Conservation (phyloP, 495 filamentous ascomycete species). For the Amphirosellinia nigrospora region DNA sequence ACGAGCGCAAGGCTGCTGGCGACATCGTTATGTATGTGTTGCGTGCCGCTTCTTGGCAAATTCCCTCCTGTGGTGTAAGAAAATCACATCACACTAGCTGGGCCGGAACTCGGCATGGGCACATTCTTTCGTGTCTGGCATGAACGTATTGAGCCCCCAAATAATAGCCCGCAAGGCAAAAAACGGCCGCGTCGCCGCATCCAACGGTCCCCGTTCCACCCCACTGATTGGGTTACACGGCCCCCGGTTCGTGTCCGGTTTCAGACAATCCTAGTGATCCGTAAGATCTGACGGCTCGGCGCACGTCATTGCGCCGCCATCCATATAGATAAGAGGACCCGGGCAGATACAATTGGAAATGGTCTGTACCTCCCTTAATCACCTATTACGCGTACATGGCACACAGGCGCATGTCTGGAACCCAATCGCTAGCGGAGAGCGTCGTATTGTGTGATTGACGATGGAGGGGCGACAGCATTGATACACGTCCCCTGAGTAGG, state of each 20-base stretch:
- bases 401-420: not conserved
- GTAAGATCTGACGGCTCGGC: conserved; percentile 9
- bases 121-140: not conserved
- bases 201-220: not conserved
- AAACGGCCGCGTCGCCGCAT: not conserved
- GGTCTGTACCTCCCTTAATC: not conserved
- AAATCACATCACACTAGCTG: not conserved
- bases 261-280: conserved; percentile 5
- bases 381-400: not conserved
- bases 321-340: not conserved
- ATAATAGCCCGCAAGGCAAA: not conserved
- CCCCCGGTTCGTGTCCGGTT: not conserved
- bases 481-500: not conserved
- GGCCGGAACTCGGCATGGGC: conserved; percentile 5
- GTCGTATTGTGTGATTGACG: not conserved
- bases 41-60: conserved; percentile 7
- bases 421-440: not conserved
- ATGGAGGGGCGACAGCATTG: too few relatives aligned
- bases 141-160: not conserved
- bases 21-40: conserved; percentile 6
- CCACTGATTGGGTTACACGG: conserved; percentile 6
- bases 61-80: not conserved
- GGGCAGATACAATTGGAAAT: not conserved
- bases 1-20: conserved; percentile 18
- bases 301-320: not conserved